Conservation (phyloP, 2,329 filamentous ascomycete genomes). For the Diaporthe caulivora region DNA sequence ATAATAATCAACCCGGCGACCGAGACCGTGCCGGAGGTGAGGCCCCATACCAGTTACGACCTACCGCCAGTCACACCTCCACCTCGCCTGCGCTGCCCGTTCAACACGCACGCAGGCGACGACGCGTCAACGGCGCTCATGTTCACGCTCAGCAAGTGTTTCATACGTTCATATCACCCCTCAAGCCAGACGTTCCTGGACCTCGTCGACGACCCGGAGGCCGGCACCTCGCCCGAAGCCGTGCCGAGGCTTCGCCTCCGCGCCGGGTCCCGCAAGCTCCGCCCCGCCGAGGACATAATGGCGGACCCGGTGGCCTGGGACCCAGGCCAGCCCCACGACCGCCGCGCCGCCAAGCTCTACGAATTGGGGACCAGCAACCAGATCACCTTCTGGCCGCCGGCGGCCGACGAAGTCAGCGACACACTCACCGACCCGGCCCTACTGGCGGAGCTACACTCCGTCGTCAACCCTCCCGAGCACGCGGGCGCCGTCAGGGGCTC, state of each 20-base stretch:
- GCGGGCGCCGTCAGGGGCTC: conserved; percentile 53
- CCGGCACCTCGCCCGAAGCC: not conserved
- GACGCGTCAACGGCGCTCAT: conserved; percentile 54
- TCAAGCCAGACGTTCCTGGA: conserved; percentile 69
- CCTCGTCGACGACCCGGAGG: conserved; percentile 64
- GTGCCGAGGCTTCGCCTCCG: conserved; percentile 61
- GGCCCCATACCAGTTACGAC: conserved; percentile 51
- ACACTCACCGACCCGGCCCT: conserved; percentile 43
- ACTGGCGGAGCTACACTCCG: conserved; percentile 50
- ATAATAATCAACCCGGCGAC: conserved; percentile 13
- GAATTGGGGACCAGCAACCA: conserved; percentile 38
- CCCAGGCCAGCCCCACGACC: conserved; percentile 26
- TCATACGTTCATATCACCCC: conserved; percentile 66
- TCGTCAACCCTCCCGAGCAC: conserved; percentile 55
- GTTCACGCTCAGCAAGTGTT: conserved; percentile 66
- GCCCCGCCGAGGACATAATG: conserved; percentile 44
- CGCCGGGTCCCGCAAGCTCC: conserved; percentile 55
- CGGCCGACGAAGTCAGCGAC: conserved; percentile 45
- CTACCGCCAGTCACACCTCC: conserved; percentile 39
- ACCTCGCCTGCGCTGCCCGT: conserved; percentile 50
- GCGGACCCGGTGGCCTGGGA: conserved; percentile 3
- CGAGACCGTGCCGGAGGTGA: not conserved
- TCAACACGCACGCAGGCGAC: conserved; percentile 63
- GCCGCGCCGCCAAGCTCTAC: conserved; percentile 44
- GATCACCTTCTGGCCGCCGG: conserved; percentile 54